A percentile compares a stretch with the other conserved stretches of the same genome.
Evolutionary conservation across 2,329 filamentous ascomycete genomes (phyloP).

Genomic region (Penicillium decumbens): DNA sequence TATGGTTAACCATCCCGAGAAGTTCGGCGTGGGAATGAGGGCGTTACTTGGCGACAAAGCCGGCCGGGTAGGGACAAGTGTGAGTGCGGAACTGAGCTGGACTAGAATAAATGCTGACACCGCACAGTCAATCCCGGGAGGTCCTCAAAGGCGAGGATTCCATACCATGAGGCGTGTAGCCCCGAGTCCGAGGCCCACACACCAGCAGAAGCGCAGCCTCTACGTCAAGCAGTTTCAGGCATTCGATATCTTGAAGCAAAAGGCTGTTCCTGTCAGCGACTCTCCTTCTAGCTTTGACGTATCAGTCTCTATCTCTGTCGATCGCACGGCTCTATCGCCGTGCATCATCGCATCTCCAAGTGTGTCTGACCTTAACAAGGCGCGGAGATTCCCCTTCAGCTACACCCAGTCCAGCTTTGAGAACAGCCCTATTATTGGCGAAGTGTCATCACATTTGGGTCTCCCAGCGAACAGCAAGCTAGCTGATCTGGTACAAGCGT

Average conservation of each 20-base stretch:
- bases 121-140: slow-evolving; percentile 21
- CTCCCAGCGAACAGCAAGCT: slow-evolving; percentile 49
- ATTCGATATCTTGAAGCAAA: slow-evolving; percentile 52
- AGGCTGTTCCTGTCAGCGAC: slow-evolving; percentile 44
- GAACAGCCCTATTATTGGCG: slow-evolving; percentile 41
- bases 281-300: slow-evolving; percentile 40
- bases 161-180: slow-evolving; percentile 45
- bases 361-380: slow-evolving; percentile 41
- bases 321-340: slow-evolving; percentile 58
- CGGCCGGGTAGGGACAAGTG: slow-evolving; percentile 23
- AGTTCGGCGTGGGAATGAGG: slow-evolving; percentile 67
- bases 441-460: slow-evolving; percentile 48
- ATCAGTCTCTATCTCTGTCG: slow-evolving; percentile 61
- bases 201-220: slow-evolving; percentile 40
- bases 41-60: slow-evolving; percentile 47
- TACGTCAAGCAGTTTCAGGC: slow-evolving; percentile 54
- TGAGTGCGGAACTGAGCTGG: slow-evolving; percentile 11
- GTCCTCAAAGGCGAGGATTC: slow-evolving; percentile 47
- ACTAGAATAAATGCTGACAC: slow-evolving; percentile 4
- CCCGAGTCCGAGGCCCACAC: neutral
- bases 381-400: slow-evolving; percentile 58
- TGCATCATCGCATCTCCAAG: slow-evolving; percentile 60
- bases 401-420: slow-evolving; percentile 49
- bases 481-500: slow-evolving; percentile 47
- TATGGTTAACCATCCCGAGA: slow-evolving; percentile 70